A percentile compares a stretch with the other conserved stretches of the same genome.
These are phyloP conservation scores for Apiospora malaysiana DNA, from an alignment of 2,329 filamentous ascomycete species.

Conservation along the genomic window DNA sequence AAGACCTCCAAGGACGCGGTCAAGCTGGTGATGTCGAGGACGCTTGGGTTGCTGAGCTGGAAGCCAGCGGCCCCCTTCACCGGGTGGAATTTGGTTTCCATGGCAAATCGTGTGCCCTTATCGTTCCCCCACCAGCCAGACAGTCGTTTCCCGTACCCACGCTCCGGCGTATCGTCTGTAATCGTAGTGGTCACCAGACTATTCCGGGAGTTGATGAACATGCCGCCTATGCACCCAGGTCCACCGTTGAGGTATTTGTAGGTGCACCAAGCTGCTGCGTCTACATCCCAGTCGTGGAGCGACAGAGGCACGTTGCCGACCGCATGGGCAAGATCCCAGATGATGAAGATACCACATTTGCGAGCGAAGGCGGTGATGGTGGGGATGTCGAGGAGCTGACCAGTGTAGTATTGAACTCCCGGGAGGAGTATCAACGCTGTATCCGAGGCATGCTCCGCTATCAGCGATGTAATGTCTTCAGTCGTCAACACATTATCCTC, in stretches of 20 bases:
- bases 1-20: conserved; percentile 75
- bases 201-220: conserved; percentile 75
- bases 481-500: conserved; percentile 65
- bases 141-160: conserved; percentile 58
- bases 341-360: conserved; percentile 68
- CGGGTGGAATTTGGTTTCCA: conserved; percentile 76
- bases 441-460: conserved; percentile 67
- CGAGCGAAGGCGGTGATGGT: conserved; percentile 75
- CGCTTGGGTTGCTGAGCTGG: conserved; percentile 77
- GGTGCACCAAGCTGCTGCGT: conserved; percentile 80
- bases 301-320: conserved; percentile 75
- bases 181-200: conserved; percentile 46
- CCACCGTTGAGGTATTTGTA: conserved; percentile 86
- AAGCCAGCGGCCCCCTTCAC: conserved; percentile 77
- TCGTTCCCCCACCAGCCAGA: conserved; percentile 85
- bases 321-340: conserved; percentile 83
- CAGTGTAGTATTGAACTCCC: conserved; percentile 82
- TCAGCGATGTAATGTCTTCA: conserved; percentile 69
- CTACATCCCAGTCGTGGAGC: conserved; percentile 79
- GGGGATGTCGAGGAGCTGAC: conserved; percentile 76
- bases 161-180: conserved; percentile 41
- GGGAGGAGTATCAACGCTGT: conserved; percentile 77
- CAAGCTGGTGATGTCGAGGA: conserved; percentile 75
- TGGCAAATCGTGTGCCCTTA: conserved; percentile 72
- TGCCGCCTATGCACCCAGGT: conserved; percentile 73